Conservation (phyloP, 1,284 basidiomycete genomes). For the Malassezia nana region DNA sequence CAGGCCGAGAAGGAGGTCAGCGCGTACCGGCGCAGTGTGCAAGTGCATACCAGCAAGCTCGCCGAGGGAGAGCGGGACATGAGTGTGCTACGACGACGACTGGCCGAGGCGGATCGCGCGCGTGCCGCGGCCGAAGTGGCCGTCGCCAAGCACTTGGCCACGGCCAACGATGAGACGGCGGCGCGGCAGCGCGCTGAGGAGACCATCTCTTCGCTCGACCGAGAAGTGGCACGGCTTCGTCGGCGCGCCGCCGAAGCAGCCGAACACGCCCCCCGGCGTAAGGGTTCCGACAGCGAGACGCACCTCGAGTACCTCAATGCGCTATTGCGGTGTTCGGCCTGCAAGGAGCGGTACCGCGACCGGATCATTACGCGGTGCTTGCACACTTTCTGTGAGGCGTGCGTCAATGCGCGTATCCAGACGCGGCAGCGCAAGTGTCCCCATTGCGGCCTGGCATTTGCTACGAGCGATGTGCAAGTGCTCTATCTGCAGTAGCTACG, state of each 20-base stretch:
- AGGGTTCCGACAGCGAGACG: constrained; percentile 23
- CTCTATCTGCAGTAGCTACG: constrained; percentile 55
- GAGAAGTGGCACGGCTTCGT: constrained; percentile 29
- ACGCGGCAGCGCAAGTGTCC: constrained; percentile 94
- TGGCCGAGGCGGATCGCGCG: constrained; percentile 20
- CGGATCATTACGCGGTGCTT: constrained; percentile 85
- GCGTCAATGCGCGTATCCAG: constrained; percentile 75
- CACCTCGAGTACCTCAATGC: constrained; percentile 57
- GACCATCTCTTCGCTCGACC: constrained; percentile 26
- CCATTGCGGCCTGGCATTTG: constrained; percentile 74
- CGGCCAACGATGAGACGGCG: constrained; percentile 20
- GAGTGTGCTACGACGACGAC: constrained; percentile 27
- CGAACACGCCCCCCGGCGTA: constrained; percentile 27
- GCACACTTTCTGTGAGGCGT: constrained; percentile 82
- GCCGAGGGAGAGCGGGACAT: constrained; percentile 45
- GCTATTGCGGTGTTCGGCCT: constrained; percentile 83
- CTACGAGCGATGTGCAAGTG: constrained; percentile 72
- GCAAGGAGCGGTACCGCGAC: constrained; percentile 70
- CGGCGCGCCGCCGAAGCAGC: constrained; percentile 33
- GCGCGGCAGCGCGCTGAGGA: constrained; percentile 28
- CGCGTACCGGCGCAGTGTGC: constrained; percentile 28
- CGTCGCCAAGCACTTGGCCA: constrained; percentile 27
- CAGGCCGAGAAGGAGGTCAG: constrained; percentile 54
- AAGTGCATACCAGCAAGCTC: constrained; percentile 32
- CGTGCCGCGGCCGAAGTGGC: constrained; percentile 25